Conservation (phyloP, 225 moss, liverwort and hornwort genomes). For the Sphagnum contortum region DNA sequence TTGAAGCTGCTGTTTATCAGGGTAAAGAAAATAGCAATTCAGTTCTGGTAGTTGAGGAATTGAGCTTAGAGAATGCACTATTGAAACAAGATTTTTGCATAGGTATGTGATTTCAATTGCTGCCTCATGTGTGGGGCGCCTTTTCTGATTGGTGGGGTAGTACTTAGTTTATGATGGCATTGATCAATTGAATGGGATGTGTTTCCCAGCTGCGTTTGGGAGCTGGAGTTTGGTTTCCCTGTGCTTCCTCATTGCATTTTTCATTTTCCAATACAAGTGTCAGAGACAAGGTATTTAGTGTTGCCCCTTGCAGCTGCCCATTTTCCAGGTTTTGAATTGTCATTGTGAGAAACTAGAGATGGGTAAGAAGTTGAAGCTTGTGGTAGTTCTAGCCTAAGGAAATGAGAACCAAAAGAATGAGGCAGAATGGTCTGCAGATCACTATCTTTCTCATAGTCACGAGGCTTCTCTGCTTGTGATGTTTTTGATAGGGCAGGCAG, state of each 20-base stretch:
- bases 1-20: too few species aligned
- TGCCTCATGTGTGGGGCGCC: background rate
- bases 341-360: background rate
- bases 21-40: too few species aligned
- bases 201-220: constrained; percentile 16
- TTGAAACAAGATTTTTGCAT: background rate
- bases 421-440: too few species aligned
- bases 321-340: constrained; percentile 2
- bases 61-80: too few species aligned
- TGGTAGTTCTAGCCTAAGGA: background rate
- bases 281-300: constrained; percentile 18
- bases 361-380: background rate
- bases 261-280: constrained; percentile 21
- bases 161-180: background rate
- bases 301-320: background rate
- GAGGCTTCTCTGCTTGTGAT: too few species aligned
- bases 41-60: too few species aligned
- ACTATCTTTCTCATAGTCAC: too few species aligned
- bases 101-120: background rate
- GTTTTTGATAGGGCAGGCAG: too few species aligned
- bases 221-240: constrained; percentile 32
- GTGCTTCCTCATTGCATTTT: constrained; percentile 29
- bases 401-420: background rate
- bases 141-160: too few species aligned
- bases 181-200: too few species aligned